Base-by-base conservation (phyloP, 2,329 filamentous ascomycete species). In the Colletotrichum sp. region DNA sequence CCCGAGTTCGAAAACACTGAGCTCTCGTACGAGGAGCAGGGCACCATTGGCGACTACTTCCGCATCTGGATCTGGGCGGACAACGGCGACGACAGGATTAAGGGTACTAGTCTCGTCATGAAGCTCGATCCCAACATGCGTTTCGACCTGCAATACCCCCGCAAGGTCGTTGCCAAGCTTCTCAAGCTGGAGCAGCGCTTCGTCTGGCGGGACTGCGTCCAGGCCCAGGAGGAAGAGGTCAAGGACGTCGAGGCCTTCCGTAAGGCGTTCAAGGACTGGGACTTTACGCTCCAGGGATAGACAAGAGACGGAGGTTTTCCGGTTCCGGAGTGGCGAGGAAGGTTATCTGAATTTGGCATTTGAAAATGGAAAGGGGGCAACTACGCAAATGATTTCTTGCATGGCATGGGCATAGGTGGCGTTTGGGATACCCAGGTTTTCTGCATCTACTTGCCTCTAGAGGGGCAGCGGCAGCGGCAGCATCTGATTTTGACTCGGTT, bases 121-220 rank as follows among this genome's bases (percentile, higher is more conserved):
- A 92, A 92, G 8, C 89, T 98, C 10, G 91, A 93, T 75, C 87
- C 92, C 30, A 92, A 91, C 21, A 91, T 94, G 78, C 91, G 94
- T 16, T 99, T 99, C 82, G 96, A 98, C 82, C 85, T 98, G 61
- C 96, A 99, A 82, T 99, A 98, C 81, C 96, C 95, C 6, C 90
- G 98, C 55, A 92, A 93, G 60, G 97, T 98, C 6, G 87, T 99
- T 83, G 96, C 95, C 2, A 98, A 98, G 85, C 87, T 99, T 67
- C 88, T 99, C 67, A 92, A 92, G 4, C 85, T 99, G 61, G 95
- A 98, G 83, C 87, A 91, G 60, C 89, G 97, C n/a, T 86, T 93
- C 68, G 89, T 95, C 79, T 99, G 97, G 97, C 93, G 93, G 83
- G 94, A 98, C 79, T 96, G 95, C 79, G 90, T 89, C 36, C 96